Percentiles rank a stretch among this genome's conserved stretches.
Conservation (phyloP, 768 basidiomycete genomes). For the Mycena filopes region DNA sequence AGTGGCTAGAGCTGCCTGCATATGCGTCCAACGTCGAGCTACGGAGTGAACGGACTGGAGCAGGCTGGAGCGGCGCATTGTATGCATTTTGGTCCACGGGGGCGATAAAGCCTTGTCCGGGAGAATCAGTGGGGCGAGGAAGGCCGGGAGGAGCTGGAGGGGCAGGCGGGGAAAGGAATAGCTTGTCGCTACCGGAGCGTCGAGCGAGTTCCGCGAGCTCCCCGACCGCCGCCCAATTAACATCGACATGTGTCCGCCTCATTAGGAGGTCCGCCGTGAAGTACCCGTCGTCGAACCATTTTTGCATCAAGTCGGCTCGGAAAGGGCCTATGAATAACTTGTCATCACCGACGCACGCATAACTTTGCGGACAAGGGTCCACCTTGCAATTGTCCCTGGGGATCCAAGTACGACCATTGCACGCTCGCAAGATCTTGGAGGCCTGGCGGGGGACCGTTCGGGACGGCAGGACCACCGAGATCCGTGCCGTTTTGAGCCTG, state of each 20-base stretch:
- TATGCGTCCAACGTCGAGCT: conserved; percentile 75
- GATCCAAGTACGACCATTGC: conserved; percentile 95
- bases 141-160: conserved; percentile 65
- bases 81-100: conserved; percentile 50
- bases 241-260: conserved; percentile 78
- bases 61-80: conserved; percentile 73
- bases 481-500: conserved; percentile 31
- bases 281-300: conserved; percentile 93
- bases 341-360: neutral
- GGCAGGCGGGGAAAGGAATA: conserved; percentile 69
- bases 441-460: conserved; percentile 55
- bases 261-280: conserved; percentile 86
- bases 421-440: conserved; percentile 66
- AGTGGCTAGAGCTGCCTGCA: conserved; percentile 62
- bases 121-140: conserved; percentile 58
- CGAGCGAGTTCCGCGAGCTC: conserved; percentile 55
- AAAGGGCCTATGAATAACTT: conserved; percentile 75
- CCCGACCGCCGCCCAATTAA: conserved; percentile 73
- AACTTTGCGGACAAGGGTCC: conserved; percentile 26
- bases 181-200: conserved; percentile 61
- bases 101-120: conserved; percentile 52
- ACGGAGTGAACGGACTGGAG: conserved; percentile 68
- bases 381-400: conserved; percentile 94
- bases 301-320: conserved; percentile 90
- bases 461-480: conserved; percentile 24